Conservation (phyloP, 306 rosid genomes). For the Lagenaria siceraria region DNA sequence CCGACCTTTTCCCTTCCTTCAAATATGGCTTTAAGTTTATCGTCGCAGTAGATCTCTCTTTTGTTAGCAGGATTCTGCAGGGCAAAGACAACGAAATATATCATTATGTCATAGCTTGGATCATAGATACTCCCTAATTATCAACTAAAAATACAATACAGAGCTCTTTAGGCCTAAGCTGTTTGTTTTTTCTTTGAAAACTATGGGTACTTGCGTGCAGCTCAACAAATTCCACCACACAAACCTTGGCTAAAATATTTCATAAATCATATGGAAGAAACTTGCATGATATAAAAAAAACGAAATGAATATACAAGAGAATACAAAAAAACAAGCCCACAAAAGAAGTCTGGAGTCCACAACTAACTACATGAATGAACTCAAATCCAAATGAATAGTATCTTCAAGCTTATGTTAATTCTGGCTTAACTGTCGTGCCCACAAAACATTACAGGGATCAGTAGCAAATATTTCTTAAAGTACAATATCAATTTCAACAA, state of each 20-base stretch:
- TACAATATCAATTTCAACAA: not conserved
- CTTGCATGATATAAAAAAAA: not conserved
- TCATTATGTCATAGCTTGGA: not conserved
- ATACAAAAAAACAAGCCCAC: too few relatives aligned
- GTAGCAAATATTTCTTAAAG: not conserved
- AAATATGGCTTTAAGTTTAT: conserved; percentile 29
- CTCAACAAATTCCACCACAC: not conserved
- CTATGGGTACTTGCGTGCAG: not conserved
- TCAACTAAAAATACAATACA: not conserved
- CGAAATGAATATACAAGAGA: too few relatives aligned
- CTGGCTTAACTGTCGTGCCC: not conserved
- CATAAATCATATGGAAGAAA: not conserved
- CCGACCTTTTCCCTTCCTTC: conserved; percentile 29
- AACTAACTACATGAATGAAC: not conserved
- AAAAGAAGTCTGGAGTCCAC: not conserved
- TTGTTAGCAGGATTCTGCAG: conserved; percentile 34
- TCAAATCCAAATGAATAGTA: not conserved
- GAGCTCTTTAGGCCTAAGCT: not conserved
- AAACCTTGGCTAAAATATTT: not conserved
- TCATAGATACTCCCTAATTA: not conserved
- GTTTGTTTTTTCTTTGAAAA: not conserved
- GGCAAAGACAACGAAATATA: not conserved
- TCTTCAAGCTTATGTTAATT: not conserved
- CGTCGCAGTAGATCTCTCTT: conserved; percentile 36
- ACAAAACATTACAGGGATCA: not conserved